A percentile compares a stretch with the other conserved stretches of the same genome.
Evolutionary conservation across 169 alveolate species (phyloP).

Genomic region (Toxoplasma gondii): DNA sequence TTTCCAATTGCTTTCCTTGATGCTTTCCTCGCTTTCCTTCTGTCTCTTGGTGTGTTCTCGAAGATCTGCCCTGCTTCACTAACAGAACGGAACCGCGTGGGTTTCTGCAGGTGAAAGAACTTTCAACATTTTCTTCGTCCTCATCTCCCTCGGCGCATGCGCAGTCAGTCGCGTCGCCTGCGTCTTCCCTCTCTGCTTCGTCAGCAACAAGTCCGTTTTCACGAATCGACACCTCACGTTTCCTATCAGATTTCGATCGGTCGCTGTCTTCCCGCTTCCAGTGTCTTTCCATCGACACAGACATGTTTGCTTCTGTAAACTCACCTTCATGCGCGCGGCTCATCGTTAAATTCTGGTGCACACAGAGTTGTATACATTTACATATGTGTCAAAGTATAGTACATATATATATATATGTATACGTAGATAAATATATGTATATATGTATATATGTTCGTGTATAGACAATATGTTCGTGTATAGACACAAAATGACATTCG

Average conservation of each 20-base stretch:
- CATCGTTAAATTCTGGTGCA: no score
- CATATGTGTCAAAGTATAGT: no score
- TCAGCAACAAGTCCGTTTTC: slow-evolving; percentile 22
- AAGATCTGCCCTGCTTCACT: neutral
- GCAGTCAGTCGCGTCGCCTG: slow-evolving; percentile 38
- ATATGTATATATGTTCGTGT: neutral
- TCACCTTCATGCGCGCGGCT: no score
- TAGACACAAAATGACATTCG: no score
- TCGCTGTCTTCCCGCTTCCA: neutral
- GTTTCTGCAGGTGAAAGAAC: neutral
- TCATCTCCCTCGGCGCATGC: neutral
- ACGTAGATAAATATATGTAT: neutral
- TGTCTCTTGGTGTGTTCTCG: no score
- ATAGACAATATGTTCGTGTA: no score
- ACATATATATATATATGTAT: neutral
- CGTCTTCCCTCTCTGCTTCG: slow-evolving; percentile 34
- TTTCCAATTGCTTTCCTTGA: no score
- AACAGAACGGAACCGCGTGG: no score
- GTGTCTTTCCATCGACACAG: neutral
- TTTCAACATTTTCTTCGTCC: slow-evolving; percentile 15
- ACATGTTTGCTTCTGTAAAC: neutral
- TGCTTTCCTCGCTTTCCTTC: no score
- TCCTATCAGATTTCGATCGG: no score
- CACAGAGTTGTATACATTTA: no score
- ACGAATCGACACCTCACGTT: neutral